A percentile compares a stretch with the other conserved stretches of the same genome.
Evolutionary conservation across 1,284 basidiomycete genomes (phyloP).

Genomic region (Papiliotrema flavescens): DNA sequence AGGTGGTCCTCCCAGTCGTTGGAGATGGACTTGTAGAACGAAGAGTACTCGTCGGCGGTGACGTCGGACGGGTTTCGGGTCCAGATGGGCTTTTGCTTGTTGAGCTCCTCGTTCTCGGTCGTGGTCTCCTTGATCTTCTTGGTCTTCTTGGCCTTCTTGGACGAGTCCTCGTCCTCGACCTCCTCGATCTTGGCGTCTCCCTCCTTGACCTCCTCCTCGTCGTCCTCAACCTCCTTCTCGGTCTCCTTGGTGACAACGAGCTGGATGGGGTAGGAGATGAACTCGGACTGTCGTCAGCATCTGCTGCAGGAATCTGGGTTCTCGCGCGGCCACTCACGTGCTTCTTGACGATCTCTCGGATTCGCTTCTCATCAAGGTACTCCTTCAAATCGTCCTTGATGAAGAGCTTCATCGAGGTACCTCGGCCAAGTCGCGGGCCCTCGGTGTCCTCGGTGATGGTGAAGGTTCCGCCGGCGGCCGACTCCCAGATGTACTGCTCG

Average conservation of each 20-base stretch:
- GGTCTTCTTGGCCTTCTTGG: slow-evolving; percentile 80
- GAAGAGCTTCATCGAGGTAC: slow-evolving; percentile 90
- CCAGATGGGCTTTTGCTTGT: slow-evolving; percentile 99
- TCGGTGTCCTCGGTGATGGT: slow-evolving; percentile 93
- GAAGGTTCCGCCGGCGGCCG: slow-evolving; percentile 97
- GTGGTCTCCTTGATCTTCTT: slow-evolving; percentile 94
- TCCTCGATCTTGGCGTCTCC: slow-evolving; percentile 70
- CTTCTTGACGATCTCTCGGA: slow-evolving; percentile 99
- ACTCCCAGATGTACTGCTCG: slow-evolving; percentile 99
- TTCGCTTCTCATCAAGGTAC: slow-evolving; percentile 98
- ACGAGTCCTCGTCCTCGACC: slow-evolving; percentile 67
- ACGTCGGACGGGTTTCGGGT: slow-evolving; percentile 96
- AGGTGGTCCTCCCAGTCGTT: slow-evolving; percentile 99
- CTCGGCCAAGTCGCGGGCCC: slow-evolving; percentile 88
- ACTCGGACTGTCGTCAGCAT: slow-evolving; percentile 67
- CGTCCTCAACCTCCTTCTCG: slow-evolving; percentile 93
- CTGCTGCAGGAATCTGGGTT: no score
- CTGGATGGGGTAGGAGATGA: slow-evolving; percentile 99
- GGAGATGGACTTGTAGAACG: slow-evolving; percentile 99
- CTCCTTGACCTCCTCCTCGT: slow-evolving; percentile 59
- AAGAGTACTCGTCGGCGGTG: slow-evolving; percentile 83
- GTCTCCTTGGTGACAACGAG: slow-evolving; percentile 98
- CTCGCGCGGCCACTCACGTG: slow-evolving; percentile 55
- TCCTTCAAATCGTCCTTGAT: slow-evolving; percentile 99
- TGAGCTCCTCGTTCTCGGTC: slow-evolving; percentile 93